A percentile compares a stretch with the other conserved stretches of the same genome.
phyloP scores from a whole-genome alignment of 1,139 yeast genomes.

The Geotrichum aggregatum region DNA sequence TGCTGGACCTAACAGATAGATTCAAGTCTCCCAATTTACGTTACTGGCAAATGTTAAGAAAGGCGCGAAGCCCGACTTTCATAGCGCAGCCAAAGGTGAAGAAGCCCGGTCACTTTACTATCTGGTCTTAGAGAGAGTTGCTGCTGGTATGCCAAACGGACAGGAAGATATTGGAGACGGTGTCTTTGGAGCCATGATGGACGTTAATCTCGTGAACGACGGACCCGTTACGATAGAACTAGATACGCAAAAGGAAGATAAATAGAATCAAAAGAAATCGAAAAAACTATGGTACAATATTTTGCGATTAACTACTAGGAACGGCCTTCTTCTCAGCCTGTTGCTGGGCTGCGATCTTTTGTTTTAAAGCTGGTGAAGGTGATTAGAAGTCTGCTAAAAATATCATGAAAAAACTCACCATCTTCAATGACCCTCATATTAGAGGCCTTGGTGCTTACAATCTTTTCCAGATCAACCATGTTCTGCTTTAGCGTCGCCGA shows the following conservation, averaged over 20 bases:
- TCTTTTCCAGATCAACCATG: constrained; percentile 65
- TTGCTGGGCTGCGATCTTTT: constrained; percentile 14
- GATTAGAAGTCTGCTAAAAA: not conserved
- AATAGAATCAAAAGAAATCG: constrained; percentile 11
- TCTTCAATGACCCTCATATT: constrained; percentile 37
- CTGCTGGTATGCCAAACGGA: constrained; percentile 51
- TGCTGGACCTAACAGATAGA: not conserved
- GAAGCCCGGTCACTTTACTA: constrained; percentile 65
- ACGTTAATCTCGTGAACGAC: constrained; percentile 76
- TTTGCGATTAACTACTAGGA: not conserved
- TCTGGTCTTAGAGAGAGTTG: constrained; percentile 49
- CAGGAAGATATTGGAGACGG: constrained; percentile 74
- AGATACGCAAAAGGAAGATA: constrained; percentile 50
- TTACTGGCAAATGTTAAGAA: constrained; percentile 76
- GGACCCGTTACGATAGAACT: constrained; percentile 75
- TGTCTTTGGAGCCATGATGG: constrained; percentile 96
- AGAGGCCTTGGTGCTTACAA: constrained; percentile 45
- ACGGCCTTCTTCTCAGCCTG: constrained; percentile 13
- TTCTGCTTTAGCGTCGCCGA: constrained; percentile 69
- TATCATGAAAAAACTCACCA: constrained; percentile 23
- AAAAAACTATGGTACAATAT: not conserved
- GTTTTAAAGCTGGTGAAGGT: constrained; percentile 13
- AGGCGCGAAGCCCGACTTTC: constrained; percentile 93
- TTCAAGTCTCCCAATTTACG: constrained; percentile 78
- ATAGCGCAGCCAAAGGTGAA: constrained; percentile 77